A percentile compares a stretch with the other conserved stretches of the same genome.
Conservation (phyloP, 768 basidiomycete species). For the Termitomyces sp. region DNA sequence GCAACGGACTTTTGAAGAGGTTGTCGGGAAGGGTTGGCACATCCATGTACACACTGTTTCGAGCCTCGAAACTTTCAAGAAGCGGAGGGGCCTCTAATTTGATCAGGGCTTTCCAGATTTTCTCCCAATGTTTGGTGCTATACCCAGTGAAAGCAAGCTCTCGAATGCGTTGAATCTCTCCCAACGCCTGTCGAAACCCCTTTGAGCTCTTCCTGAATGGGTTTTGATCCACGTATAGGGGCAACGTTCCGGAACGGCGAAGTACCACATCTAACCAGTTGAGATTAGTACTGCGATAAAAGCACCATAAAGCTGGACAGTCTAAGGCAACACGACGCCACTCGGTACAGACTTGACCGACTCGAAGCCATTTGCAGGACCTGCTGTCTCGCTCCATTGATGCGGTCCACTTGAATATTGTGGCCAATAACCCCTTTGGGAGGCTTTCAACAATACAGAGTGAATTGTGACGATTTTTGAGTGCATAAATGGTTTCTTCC, state of each 20-base stretch:
- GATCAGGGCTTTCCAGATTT: background rate
- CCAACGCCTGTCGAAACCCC: background rate
- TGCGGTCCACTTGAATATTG: background rate
- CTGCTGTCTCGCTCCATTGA: background rate
- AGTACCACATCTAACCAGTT: background rate
- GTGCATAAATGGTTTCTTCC: background rate
- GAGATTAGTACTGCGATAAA: background rate
- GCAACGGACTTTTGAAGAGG: background rate
- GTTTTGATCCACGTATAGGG: background rate
- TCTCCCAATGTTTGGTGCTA: background rate
- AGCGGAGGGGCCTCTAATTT: background rate
- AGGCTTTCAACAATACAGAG: background rate
- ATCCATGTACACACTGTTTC: no score
- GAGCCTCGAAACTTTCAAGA: background rate
- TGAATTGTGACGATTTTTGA: background rate
- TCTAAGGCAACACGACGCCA: conserved; percentile 2
- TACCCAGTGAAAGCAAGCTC: background rate
- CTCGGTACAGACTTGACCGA: background rate
- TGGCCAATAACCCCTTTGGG: background rate
- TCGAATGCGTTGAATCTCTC: background rate
- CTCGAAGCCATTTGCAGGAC: background rate
- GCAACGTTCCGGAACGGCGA: background rate
- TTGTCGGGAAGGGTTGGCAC: background rate
- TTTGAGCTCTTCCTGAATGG: background rate
- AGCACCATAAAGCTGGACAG: conserved; percentile 1